These are phyloP conservation scores for Solanum arcanum DNA, from an alignment of 257 asterid genomes.

Conservation along the genomic window DNA sequence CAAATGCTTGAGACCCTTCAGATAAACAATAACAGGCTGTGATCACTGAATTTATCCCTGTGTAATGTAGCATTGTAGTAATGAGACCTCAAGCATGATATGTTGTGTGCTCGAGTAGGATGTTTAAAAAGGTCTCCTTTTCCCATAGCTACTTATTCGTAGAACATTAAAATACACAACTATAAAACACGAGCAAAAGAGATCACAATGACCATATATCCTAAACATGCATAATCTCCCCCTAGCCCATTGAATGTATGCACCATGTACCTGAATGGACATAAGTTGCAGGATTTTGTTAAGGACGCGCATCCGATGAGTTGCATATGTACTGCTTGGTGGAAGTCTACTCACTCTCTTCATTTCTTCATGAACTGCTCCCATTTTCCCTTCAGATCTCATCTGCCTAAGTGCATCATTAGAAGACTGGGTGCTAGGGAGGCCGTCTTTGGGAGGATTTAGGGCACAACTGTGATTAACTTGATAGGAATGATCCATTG, in stretches of 20 bases:
- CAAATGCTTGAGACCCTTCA: background rate
- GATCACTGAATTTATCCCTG: background rate
- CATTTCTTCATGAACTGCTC: conserved; percentile 48
- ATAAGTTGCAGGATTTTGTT: conserved; percentile 57
- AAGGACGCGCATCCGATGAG: conserved; percentile 63
- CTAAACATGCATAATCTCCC: background rate
- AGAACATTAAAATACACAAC: background rate
- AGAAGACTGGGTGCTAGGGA: conserved; percentile 6
- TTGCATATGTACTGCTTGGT: conserved; percentile 49
- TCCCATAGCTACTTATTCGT: background rate
- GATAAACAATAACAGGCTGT: background rate
- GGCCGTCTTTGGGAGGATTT: conserved; percentile 7
- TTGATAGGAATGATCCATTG: conserved; percentile 3
- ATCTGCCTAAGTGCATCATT: conserved; percentile 6
- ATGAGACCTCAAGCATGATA: background rate
- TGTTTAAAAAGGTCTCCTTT: background rate
- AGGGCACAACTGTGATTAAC: conserved; percentile 1
- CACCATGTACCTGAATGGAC: conserved; percentile 37
- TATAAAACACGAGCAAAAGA: background rate
- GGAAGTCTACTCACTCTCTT: conserved; percentile 44
- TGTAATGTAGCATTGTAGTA: background rate
- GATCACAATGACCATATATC: background rate
- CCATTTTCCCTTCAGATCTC: conserved; percentile 35
- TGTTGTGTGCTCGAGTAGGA: background rate
- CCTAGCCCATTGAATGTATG: background rate